These are phyloP conservation scores for Gossypium schwendimanii DNA, from an alignment of 441 rosid species.

Conservation along the genomic window DNA sequence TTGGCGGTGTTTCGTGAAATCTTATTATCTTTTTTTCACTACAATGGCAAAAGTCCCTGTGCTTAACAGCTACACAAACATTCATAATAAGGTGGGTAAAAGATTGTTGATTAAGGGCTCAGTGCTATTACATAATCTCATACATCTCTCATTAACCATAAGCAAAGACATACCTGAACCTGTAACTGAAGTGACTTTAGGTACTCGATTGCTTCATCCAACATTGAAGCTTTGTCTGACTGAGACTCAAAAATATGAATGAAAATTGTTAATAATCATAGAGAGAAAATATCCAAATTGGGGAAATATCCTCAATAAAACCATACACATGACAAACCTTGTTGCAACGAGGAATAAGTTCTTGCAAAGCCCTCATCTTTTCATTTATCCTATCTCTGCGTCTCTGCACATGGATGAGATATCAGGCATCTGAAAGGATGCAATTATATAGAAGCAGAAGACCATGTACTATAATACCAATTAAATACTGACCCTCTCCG, in stretches of 20 bases:
- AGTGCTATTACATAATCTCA: background rate
- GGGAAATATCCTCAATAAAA: background rate
- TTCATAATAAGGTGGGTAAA: background rate
- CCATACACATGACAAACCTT: conserved; percentile 39
- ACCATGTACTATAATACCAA: background rate
- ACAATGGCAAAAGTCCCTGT: background rate
- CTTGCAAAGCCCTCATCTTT: conserved; percentile 77
- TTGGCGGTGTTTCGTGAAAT: background rate
- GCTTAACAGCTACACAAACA: background rate
- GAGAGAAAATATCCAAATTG: background rate
- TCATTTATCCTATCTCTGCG: conserved; percentile 84
- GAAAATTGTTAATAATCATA: background rate
- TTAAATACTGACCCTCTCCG: conserved; percentile 64
- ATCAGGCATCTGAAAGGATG: conserved; percentile 3
- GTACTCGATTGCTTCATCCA: conserved; percentile 85
- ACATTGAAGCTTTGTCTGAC: conserved; percentile 90
- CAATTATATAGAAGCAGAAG: background rate
- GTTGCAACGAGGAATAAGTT: conserved; percentile 81
- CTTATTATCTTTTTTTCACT: conserved; percentile 2
- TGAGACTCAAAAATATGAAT: conserved; percentile 25
- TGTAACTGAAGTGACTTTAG: conserved; percentile 71
- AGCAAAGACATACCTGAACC: conserved; percentile 47
- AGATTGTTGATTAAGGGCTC: background rate
- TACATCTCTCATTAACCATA: background rate
- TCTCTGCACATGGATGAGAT: conserved; percentile 35